Percentiles rank a stretch among this genome's conserved stretches.
Conservation (phyloP, 306 rosid species). For the Amphicarpaea edgeworthii region DNA sequence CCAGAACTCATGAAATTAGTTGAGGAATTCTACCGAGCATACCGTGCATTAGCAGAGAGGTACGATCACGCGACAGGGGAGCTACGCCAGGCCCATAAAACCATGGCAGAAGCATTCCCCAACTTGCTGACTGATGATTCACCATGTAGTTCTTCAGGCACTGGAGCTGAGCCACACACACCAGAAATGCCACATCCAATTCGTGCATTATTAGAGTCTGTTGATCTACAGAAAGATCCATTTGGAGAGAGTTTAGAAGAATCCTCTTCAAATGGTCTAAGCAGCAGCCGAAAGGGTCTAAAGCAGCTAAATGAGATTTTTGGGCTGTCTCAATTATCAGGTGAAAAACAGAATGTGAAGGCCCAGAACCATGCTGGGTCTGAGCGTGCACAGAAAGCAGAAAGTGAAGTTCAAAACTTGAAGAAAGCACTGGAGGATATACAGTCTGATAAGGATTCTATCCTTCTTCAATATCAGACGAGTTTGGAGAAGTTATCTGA, state of each 20-base stretch:
- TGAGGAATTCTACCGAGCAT: constrained; percentile 99
- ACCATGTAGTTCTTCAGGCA: constrained; percentile 63
- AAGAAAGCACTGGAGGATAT: constrained; percentile 64
- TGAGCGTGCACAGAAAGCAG: constrained; percentile 63
- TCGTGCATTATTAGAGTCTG: constrained; percentile 58
- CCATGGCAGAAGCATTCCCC: constrained; percentile 95
- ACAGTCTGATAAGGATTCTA: constrained; percentile 79
- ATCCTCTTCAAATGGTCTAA: constrained; percentile 49
- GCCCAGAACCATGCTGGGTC: constrained; percentile 55
- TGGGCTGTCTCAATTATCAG: constrained; percentile 52
- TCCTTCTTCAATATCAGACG: constrained; percentile 75
- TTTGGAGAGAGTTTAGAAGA: constrained; percentile 56
- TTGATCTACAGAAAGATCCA: constrained; percentile 64
- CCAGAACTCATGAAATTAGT: constrained; percentile 98
- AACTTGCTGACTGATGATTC: constrained; percentile 72
- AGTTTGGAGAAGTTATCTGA: constrained; percentile 74
- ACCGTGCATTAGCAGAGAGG: constrained; percentile 98
- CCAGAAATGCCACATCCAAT: constrained; percentile 67
- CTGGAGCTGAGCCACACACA: constrained; percentile 65
- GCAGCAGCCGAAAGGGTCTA: constrained; percentile 74
- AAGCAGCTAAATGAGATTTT: constrained; percentile 73
- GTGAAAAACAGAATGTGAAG: constrained; percentile 58
- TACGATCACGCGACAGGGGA: constrained; percentile 96
- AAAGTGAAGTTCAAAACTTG: constrained; percentile 70
- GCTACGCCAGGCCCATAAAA: constrained; percentile 91